Evolutionary conservation across 1,139 yeast genomes (phyloP).

Genomic region (Geotrichum restrictum): DNA sequence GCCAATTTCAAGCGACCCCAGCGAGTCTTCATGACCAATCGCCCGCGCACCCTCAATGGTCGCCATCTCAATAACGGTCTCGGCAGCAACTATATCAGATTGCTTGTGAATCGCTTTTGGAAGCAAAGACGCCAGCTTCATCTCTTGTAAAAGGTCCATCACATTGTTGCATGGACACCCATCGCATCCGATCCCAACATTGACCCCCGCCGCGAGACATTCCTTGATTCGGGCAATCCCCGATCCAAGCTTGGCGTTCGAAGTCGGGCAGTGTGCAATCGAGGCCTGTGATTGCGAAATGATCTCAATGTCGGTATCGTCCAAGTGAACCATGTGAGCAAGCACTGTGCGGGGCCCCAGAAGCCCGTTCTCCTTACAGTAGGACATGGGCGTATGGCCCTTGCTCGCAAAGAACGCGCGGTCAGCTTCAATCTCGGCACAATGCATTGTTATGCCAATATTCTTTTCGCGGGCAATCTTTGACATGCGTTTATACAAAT

Average conservation of each 20-base stretch:
- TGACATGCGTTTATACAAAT: conserved; percentile 20
- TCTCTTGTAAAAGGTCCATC: conserved; percentile 32
- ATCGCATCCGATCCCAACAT: conserved; percentile 35
- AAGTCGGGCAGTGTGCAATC: conserved; percentile 36
- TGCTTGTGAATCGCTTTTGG: conserved; percentile 33
- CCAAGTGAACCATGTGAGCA: conserved; percentile 32
- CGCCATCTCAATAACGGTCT: conserved; percentile 32
- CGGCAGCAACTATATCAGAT: conserved; percentile 32
- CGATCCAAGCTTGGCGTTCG: conserved; percentile 35
- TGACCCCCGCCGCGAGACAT: conserved; percentile 29
- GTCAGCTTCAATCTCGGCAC: conserved; percentile 32
- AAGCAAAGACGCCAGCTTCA: conserved; percentile 34
- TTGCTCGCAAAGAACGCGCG: conserved; percentile 31
- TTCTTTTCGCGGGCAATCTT: conserved; percentile 27
- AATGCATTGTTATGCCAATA: conserved; percentile 33
- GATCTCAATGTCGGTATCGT: conserved; percentile 32
- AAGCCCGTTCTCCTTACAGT: conserved; percentile 28
- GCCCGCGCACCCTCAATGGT: conserved; percentile 30
- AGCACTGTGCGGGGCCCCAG: conserved; percentile 31
- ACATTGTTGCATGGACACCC: conserved; percentile 33
- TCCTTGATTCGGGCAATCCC: conserved; percentile 34
- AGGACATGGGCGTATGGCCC: conserved; percentile 31
- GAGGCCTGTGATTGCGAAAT: conserved; percentile 31
- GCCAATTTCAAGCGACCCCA: conserved; percentile 33
- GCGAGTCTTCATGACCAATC: conserved; percentile 21